A percentile compares a stretch with the other conserved stretches of the same genome.
Evolutionary conservation across 495 filamentous ascomycete species (phyloP).

Genomic region (Penicillium waksmanii): DNA sequence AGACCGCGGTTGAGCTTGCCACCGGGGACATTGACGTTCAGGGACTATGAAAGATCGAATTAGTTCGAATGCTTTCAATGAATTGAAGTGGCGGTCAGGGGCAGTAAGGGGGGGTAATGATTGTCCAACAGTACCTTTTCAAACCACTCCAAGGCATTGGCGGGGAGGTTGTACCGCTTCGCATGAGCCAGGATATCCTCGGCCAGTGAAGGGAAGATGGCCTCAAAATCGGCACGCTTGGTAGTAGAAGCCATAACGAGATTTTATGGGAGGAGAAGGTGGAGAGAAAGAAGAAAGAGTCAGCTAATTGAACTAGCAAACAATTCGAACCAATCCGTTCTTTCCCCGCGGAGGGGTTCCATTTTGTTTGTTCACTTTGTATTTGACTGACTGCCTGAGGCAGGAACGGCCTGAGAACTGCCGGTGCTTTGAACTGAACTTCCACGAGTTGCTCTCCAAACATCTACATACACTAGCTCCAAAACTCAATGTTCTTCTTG

Average conservation of each 20-base stretch:
- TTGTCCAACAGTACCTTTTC: constrained; percentile 61
- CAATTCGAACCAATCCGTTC: constrained; percentile 2
- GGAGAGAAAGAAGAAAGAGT: constrained; percentile 4
- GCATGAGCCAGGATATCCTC: constrained; percentile 76
- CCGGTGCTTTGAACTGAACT: background rate
- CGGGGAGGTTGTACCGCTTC: constrained; percentile 77
- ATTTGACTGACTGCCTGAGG: background rate
- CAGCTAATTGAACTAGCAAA: background rate
- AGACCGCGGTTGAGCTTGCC: constrained; percentile 99
- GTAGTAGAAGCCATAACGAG: constrained; percentile 64
- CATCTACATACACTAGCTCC: too few species aligned
- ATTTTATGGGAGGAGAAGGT: constrained; percentile 5
- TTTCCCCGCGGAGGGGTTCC: constrained; percentile 19
- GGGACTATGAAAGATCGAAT: constrained; percentile 53
- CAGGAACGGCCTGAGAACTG: background rate
- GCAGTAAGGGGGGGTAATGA: too few species aligned
- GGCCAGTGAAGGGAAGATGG: constrained; percentile 78
- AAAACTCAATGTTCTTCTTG: too few species aligned
- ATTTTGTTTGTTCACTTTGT: constrained; percentile 3
- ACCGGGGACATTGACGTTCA: constrained; percentile 84
- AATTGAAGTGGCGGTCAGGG: background rate
- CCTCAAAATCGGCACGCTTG: constrained; percentile 83
- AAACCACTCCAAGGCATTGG: constrained; percentile 85
- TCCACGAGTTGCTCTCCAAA: too few species aligned
- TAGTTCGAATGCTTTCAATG: background rate